Percentiles rank a stretch among this genome's conserved stretches.
Evolutionary conservation across 768 basidiomycete species (phyloP).

Genomic region (Cystobasidium ongulense): DNA sequence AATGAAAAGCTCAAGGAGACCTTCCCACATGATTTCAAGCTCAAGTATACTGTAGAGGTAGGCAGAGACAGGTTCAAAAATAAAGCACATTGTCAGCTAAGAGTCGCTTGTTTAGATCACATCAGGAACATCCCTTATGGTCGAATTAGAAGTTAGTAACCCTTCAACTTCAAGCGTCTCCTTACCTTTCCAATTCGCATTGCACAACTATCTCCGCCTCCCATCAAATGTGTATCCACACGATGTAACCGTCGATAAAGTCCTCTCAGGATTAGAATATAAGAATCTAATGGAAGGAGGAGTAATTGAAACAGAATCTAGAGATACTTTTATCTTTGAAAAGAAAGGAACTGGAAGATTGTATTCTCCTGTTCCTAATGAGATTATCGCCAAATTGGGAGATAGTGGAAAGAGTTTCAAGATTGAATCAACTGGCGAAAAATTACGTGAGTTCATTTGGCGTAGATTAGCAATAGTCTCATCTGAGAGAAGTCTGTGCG

Average conservation of each 20-base stretch:
- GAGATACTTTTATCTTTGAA: neutral
- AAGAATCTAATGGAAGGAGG: conserved; percentile 1
- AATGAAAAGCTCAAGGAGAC: conserved; percentile 4
- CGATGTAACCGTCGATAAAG: neutral
- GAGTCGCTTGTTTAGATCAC: neutral
- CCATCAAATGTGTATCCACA: neutral
- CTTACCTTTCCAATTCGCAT: neutral
- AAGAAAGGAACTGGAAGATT: neutral
- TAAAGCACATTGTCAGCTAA: neutral
- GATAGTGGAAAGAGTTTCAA: neutral
- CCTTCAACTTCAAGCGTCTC: neutral
- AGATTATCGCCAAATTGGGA: neutral
- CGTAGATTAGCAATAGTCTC: neutral
- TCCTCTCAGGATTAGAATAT: neutral
- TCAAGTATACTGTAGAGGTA: conserved; percentile 5
- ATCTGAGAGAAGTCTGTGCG: neutral
- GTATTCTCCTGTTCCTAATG: neutral
- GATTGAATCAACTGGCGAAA: neutral
- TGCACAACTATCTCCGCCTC: neutral
- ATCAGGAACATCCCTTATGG: neutral
- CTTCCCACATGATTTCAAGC: neutral
- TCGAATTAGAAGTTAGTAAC: neutral
- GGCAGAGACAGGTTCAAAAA: neutral
- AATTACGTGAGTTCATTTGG: neutral
- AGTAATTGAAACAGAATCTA: neutral